These are phyloP conservation scores for Termitomyces sp. DNA, from an alignment of 768 basidiomycete species.

Conservation along the genomic window DNA sequence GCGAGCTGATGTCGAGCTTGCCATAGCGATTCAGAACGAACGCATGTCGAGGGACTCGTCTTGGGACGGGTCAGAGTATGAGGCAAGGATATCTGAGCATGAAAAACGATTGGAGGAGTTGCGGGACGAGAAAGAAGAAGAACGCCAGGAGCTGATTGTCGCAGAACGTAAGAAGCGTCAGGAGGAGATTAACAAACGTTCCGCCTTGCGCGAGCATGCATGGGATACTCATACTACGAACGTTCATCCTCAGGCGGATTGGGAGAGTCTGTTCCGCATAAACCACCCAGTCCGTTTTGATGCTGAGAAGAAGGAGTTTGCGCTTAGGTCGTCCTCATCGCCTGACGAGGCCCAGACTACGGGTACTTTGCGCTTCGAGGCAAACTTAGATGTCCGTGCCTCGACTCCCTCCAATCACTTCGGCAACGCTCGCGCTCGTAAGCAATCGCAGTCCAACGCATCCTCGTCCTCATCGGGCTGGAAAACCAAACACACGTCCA, in stretches of 20 bases:
- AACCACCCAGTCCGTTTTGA: slow-evolving; percentile 11
- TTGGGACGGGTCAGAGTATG: slow-evolving; percentile 24
- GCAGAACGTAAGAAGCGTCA: slow-evolving; percentile 34
- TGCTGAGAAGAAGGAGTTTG: slow-evolving; percentile 10
- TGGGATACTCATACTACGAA: slow-evolving; percentile 6
- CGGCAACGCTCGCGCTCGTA: slow-evolving; percentile 11
- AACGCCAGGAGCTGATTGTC: slow-evolving; percentile 41
- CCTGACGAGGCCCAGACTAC: slow-evolving; percentile 3
- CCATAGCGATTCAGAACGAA: slow-evolving; percentile 33
- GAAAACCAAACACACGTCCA: slow-evolving; percentile 14
- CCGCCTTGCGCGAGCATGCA: slow-evolving; percentile 13
- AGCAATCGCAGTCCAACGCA: slow-evolving; percentile 6
- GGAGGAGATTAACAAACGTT: slow-evolving; percentile 23
- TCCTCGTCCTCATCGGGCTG: slow-evolving; percentile 18
- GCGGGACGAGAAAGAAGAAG: slow-evolving; percentile 43
- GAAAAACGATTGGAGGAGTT: slow-evolving; percentile 36
- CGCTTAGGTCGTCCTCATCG: slow-evolving; percentile 5
- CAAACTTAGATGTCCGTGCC: neutral
- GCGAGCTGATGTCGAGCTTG: slow-evolving; percentile 37
- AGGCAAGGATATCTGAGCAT: slow-evolving; percentile 32
- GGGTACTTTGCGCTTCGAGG: neutral
- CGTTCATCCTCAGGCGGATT: slow-evolving; percentile 2
- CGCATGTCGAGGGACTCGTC: slow-evolving; percentile 29
- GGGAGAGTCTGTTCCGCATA: slow-evolving; percentile 11
- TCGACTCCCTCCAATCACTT: neutral